Evolutionary conservation across 2,329 filamentous ascomycete species (phyloP).

Genomic region (Diplodia intermedia): DNA sequence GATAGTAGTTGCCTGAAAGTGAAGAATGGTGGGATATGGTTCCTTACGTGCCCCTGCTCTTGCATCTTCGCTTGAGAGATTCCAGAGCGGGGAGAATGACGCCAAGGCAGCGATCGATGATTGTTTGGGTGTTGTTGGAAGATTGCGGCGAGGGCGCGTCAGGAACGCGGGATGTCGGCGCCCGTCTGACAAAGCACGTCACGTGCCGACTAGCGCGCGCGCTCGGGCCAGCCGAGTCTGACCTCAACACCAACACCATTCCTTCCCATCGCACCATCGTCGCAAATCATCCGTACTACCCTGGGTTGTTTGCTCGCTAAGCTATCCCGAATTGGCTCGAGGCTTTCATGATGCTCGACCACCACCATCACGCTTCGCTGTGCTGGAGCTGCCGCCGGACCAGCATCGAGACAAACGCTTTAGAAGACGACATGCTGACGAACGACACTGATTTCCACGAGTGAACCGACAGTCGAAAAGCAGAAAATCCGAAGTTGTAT

Average conservation of each 20-base stretch:
- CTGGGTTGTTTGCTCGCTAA: slow-evolving; percentile 16
- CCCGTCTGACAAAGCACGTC: slow-evolving; percentile 14
- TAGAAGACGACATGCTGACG: background rate
- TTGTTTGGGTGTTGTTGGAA: background rate
- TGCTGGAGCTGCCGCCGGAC: background rate
- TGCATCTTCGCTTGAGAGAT: background rate
- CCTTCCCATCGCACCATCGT: background rate
- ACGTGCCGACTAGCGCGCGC: slow-evolving; percentile 1
- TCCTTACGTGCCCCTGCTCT: slow-evolving; percentile 2
- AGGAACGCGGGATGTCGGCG: slow-evolving; percentile 13
- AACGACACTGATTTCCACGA: background rate
- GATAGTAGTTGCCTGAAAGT: background rate
- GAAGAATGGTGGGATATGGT: background rate
- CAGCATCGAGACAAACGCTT: background rate
- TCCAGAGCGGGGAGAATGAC: background rate
- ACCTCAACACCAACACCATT: slow-evolving; percentile 18
- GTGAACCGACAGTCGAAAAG: background rate
- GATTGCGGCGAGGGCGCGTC: slow-evolving; percentile 6
- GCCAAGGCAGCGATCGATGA: background rate
- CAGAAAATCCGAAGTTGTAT: background rate
- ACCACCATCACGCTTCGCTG: background rate
- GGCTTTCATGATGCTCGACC: background rate
- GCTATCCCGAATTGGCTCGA: background rate
- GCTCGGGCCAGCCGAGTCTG: background rate
- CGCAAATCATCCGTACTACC: slow-evolving; percentile 2